Percentiles rank a stretch among this genome's conserved stretches.
These are phyloP conservation scores for Hypoxylon sp. DNA, from an alignment of 2,329 filamentous ascomycete genomes.

Conservation along the genomic window DNA sequence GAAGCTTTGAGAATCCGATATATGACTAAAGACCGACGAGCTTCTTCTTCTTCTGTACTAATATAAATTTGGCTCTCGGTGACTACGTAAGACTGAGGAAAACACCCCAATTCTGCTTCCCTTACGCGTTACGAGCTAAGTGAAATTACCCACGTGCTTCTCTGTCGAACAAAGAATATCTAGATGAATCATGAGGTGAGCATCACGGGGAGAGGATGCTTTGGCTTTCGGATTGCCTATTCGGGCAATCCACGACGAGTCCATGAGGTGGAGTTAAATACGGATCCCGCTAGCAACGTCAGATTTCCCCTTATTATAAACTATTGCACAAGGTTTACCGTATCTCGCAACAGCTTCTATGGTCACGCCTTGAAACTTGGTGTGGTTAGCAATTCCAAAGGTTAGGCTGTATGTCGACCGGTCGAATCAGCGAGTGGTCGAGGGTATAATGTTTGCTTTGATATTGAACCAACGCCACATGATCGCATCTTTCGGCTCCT, in stretches of 20 bases:
- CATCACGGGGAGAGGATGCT: slow-evolving; percentile 16
- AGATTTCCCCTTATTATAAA: slow-evolving; percentile 19
- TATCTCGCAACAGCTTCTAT: slow-evolving; percentile 20
- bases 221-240: slow-evolving; percentile 38
- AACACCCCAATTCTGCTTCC: slow-evolving; percentile 13
- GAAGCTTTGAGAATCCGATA: slow-evolving; percentile 27
- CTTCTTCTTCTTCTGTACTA: slow-evolving; percentile 10
- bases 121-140: slow-evolving; percentile 17
- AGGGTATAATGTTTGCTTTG: slow-evolving; percentile 25
- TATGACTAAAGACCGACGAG: slow-evolving; percentile 23
- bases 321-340: slow-evolving; percentile 25
- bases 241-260: slow-evolving; percentile 32
- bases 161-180: slow-evolving; percentile 18
- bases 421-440: slow-evolving; percentile 17
- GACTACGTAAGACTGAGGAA: slow-evolving; percentile 14
- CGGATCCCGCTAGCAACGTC: slow-evolving; percentile 30
- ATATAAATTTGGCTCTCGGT: slow-evolving; percentile 17
- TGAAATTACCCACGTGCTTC: slow-evolving; percentile 16
- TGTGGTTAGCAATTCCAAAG: slow-evolving; percentile 12
- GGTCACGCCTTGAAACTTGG: slow-evolving; percentile 22
- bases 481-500: slow-evolving; percentile 30
- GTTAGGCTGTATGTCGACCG: slow-evolving; percentile 19
- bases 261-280: slow-evolving; percentile 27
- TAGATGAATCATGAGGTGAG: slow-evolving; percentile 22
- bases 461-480: slow-evolving; percentile 30